Conservation (phyloP, 139 green algal genomes). For the Nannochloris sp. region DNA sequence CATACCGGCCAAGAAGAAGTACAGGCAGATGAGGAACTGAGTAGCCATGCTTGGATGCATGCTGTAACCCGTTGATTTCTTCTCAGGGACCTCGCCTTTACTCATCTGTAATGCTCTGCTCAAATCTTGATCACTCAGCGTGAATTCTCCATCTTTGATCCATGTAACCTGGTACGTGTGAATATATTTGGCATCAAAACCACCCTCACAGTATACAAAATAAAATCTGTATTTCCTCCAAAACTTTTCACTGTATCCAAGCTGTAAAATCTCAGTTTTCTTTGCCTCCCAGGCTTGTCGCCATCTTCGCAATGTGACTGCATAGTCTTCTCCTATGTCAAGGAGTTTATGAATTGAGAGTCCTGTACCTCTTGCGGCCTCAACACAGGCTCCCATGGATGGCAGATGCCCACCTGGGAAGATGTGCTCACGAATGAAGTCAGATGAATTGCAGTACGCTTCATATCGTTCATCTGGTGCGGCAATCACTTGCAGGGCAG, state of each 20-base stretch:
- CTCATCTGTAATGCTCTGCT: conserved; percentile 9
- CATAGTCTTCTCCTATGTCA: conserved; percentile 88
- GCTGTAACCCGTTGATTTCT: not conserved
- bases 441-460: conserved; percentile 69
- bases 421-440: conserved; percentile 98
- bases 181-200: conserved; percentile 80
- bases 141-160: conserved; percentile 39
- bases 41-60: not conserved
- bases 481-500: conserved; percentile 62
- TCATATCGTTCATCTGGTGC: conserved; percentile 75
- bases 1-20: conserved; percentile 73
- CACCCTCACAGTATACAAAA: conserved; percentile 89
- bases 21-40: conserved; percentile 60
- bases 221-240: conserved; percentile 89
- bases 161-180: conserved; percentile 76
- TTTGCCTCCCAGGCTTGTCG: conserved; percentile 42
- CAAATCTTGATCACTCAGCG: conserved; percentile 13
- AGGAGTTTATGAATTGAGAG: conserved; percentile 27
- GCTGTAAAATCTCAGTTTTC: conserved; percentile 26
- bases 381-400: conserved; percentile 2
- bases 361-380: conserved; percentile 1
- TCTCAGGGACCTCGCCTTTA: not conserved
- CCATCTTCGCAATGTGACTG: conserved; percentile 77
- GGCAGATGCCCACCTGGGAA: conserved; percentile 64
- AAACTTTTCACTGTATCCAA: conserved; percentile 73